Evolutionary conservation across 257 asterid species (phyloP), one percentile per base, ranked within the genome.

Genomic region (Jacaranda copaia): DNA sequence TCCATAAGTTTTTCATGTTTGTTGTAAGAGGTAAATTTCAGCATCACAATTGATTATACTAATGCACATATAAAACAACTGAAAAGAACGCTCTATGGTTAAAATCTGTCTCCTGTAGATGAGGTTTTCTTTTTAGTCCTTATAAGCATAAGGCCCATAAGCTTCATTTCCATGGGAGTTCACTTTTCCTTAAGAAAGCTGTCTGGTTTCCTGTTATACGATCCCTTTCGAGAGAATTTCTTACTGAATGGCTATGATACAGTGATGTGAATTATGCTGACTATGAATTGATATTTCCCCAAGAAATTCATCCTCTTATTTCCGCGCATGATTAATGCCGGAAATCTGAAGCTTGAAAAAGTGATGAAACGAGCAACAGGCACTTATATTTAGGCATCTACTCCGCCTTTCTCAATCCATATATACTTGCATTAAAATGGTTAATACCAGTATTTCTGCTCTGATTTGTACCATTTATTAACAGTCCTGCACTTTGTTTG

Each of bases 1-100:
- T 78, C 73, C n/a, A 19, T 79, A 68, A 67, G 46, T 71, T 14
- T 67, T 45, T 38, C 80, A 75, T n/a, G 72, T 79, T 67, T 49
- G 75, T 69, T 74, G 55, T 45, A 77, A 48, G 73, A 73, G 89
- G 90, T 87, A 43, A 66, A 82, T 70, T 72, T 67, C 63, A 45
- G 18, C 42, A 57, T 53, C 19, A 57, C 9, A 35, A 40, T 57
- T 68, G 13, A 56, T 64, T 70, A 40, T 53, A 20, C 49, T 69
- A 40, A 53, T 35, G 32, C 39, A 79, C 4, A 16, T 13, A 18
- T 15, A 40, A 5, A 15, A 53, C 13, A 63, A 18, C 49, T 45
- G 45, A 20, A 35, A 72, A 32, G 60, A 20, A n/a, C 56, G 14
- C 3, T 49, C 8, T 48, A 15, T 64, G 7, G 64, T 52, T 51